Base-by-base conservation (phyloP, 495 filamentous ascomycete species). In the Aspergillus taichungensis region DNA sequence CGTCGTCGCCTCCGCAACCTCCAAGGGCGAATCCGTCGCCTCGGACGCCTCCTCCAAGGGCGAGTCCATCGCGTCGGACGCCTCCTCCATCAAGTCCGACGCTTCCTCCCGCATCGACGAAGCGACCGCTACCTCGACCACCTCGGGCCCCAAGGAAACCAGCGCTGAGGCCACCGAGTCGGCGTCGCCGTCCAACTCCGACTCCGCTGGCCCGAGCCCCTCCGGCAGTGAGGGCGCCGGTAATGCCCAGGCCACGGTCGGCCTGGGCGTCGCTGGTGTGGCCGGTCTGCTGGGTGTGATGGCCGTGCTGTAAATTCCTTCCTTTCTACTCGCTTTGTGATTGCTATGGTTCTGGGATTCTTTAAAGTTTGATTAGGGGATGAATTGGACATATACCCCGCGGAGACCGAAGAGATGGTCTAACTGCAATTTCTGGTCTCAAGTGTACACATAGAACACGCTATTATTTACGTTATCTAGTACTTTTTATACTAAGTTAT, bases 241-340 rank as follows among this genome's bases (percentile, higher is more conserved):
- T 9, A 41, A 44, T 30, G 46, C 54, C 29, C 41, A 47, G 34
- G 47, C 55, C 14, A 53, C 50, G 12, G 45, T 54, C 18, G 54
- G 46, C 10, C 30, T 66, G 36, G 55, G 57, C 14, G 51, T 63
- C 29, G 54, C 53, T 9, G 57, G 57, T 36, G 48, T 57, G 18
- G 57, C 57, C 4, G 66, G 66, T 51, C 30, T 69, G 6, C 50
- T 69, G 31, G 64, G 64, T 47, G 47, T 67, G 34, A 66, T 69
- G 61, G 61, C 51, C 50, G 62, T 57, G 13, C 55, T 69, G 49
- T 69, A 66, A 59, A 53, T 24, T 24, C 18, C 18, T 24, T 24
- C 1, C 18, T 4, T 24, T 24, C 1, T 2, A 24, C 18, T 24
- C 18, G 18, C 18, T 24, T 24, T 12, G 14, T 9, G 37, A 34